Conservation (phyloP, 768 basidiomycete species). For the Mycena vulgaris region DNA sequence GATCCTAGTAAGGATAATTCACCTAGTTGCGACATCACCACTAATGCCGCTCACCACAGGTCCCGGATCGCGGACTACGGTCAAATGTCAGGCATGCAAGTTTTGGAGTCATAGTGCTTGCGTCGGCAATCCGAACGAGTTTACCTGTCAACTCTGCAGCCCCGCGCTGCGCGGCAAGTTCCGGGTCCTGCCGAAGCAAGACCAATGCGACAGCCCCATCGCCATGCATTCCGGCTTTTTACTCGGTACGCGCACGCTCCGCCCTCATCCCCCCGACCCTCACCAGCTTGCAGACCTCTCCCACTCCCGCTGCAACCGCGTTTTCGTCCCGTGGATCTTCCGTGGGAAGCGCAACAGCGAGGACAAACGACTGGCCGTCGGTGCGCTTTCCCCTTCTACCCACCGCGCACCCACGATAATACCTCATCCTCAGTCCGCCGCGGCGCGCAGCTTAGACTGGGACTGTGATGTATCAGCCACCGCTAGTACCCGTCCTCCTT, state of each 20-base stretch:
- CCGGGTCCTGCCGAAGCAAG: too few species aligned
- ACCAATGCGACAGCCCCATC: too few species aligned
- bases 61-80: background rate
- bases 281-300: background rate
- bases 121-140: slow-evolving; percentile 1
- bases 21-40: background rate
- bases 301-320: background rate
- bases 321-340: background rate
- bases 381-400: too few species aligned
- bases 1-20: background rate
- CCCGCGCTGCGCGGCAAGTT: too few species aligned
- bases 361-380: too few species aligned
- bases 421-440: too few species aligned
- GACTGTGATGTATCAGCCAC: too few species aligned
- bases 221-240: background rate
- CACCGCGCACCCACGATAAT: too few species aligned
- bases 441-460: too few species aligned
- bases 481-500: too few species aligned
- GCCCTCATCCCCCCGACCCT: background rate
- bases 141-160: background rate
- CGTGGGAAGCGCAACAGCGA: background rate
- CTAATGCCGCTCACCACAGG: background rate
- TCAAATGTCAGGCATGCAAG: background rate
- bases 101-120: slow-evolving; percentile 14
- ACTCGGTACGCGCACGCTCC: background rate